phyloP scores from a whole-genome alignment of 106 monocot genomes.

The Acorus calamus region DNA sequence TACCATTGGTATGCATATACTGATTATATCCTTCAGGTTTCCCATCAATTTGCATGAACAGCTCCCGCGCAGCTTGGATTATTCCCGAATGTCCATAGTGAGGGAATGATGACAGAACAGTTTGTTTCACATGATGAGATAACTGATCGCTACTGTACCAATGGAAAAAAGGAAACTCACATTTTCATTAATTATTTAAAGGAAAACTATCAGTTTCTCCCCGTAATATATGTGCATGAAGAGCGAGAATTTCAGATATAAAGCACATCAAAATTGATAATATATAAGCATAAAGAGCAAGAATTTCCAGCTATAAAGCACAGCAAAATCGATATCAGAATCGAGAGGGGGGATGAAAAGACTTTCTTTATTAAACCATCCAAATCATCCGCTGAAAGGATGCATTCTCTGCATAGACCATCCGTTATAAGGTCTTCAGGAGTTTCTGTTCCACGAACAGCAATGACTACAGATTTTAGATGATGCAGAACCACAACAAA shows the following conservation, averaged over 20 bases:
- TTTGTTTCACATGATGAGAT: constrained; percentile 26
- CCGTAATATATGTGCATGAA: no score
- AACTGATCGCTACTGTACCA: constrained; percentile 51
- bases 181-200: not conserved
- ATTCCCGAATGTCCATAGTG: constrained; percentile 98
- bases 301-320: not conserved
- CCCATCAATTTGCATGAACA: constrained; percentile 81
- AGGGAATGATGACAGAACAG: constrained; percentile 65
- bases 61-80: constrained; percentile 83
- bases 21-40: constrained; percentile 29
- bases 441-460: constrained; percentile 92
- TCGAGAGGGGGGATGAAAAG: constrained; percentile 15
- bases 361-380: constrained; percentile 77
- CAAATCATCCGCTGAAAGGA: constrained; percentile 64
- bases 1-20: not conserved
- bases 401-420: constrained; percentile 80
- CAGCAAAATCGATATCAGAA: no score
- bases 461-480: constrained; percentile 57
- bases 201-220: not conserved
- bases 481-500: constrained; percentile 88
- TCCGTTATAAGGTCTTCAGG: constrained; percentile 98
- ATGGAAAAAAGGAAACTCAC: not conserved
- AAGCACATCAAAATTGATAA: not conserved
- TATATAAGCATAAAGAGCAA: not conserved
- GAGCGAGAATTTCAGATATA: no score